phyloP scores from a whole-genome alignment of 164 flowering plant genomes.

The Houttuynia cordata region DNA sequence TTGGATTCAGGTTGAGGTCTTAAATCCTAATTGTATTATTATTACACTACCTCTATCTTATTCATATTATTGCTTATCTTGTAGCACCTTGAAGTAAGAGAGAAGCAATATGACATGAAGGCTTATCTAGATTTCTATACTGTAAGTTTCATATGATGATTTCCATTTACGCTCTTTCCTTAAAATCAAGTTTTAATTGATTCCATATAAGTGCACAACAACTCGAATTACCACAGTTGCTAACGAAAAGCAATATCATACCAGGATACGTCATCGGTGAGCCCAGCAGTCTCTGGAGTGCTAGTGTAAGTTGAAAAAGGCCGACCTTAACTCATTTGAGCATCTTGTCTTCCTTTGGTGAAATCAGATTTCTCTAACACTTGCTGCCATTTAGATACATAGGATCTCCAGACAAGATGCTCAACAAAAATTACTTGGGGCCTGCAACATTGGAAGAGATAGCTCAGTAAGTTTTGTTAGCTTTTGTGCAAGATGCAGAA shows the following conservation, averaged over 20 bases:
- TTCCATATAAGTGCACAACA: background rate
- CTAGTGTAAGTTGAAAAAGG: conserved; percentile 59
- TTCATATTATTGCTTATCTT: conserved; percentile 8
- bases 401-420: conserved; percentile 67
- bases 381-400: conserved; percentile 41
- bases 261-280: conserved; percentile 45
- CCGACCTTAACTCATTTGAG: background rate
- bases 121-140: conserved; percentile 69
- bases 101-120: conserved; percentile 88
- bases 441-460: conserved; percentile 84
- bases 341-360: background rate
- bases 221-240: background rate
- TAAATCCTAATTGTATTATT: too few species aligned
- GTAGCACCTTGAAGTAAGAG: conserved; percentile 91
- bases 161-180: background rate
- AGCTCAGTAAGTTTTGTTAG: conserved; percentile 46
- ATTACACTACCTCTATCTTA: background rate
- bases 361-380: background rate
- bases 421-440: conserved; percentile 67
- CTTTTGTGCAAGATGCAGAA: background rate
- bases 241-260: conserved; percentile 2
- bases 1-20: too few species aligned
- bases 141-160: conserved; percentile 29
- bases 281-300: conserved; percentile 59
- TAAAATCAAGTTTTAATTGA: background rate